These are phyloP conservation scores for Pinus taeda DNA, from an alignment of 75 land plant genomes.

Conservation along the genomic window DNA sequence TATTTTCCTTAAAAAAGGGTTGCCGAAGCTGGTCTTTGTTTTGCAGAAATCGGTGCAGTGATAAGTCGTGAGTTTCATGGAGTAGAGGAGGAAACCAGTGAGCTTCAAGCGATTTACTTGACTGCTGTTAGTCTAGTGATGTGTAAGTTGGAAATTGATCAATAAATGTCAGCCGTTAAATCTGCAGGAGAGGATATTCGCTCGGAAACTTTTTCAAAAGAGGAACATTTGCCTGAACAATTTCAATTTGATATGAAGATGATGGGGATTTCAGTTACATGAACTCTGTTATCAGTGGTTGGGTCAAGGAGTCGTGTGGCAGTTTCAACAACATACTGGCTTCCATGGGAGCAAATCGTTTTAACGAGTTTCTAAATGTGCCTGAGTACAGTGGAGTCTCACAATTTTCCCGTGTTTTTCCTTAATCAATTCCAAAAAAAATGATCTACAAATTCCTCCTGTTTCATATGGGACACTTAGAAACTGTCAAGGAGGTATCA, in stretches of 20 bases:
- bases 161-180: conserved; percentile 16
- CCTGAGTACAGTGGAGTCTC: too few species aligned
- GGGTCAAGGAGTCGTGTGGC: too few species aligned
- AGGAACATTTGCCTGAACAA: conserved; percentile 8
- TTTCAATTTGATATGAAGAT: conserved; percentile 11
- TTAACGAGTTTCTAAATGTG: too few species aligned
- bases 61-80: conserved; percentile 75
- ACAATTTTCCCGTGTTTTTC: too few species aligned
- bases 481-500: too few species aligned
- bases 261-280: too few species aligned
- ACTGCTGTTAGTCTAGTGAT: conserved; percentile 28
- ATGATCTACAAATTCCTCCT: too few species aligned
- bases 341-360: too few species aligned
- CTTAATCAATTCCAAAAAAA: too few species aligned
- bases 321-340: too few species aligned
- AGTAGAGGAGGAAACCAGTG: conserved; percentile 70
- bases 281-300: too few species aligned
- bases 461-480: too few species aligned
- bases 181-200: conserved; percentile 16
- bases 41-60: conserved; percentile 79
- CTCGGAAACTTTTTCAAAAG: conserved; percentile 2
- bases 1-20: conserved; percentile 61
- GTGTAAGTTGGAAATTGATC: conserved; percentile 24
- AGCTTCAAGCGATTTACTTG: conserved; percentile 64
- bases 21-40: conserved; percentile 55